phyloP scores from a whole-genome alignment of 371 early-diverging fungal species.

The Mortierella sp. region DNA sequence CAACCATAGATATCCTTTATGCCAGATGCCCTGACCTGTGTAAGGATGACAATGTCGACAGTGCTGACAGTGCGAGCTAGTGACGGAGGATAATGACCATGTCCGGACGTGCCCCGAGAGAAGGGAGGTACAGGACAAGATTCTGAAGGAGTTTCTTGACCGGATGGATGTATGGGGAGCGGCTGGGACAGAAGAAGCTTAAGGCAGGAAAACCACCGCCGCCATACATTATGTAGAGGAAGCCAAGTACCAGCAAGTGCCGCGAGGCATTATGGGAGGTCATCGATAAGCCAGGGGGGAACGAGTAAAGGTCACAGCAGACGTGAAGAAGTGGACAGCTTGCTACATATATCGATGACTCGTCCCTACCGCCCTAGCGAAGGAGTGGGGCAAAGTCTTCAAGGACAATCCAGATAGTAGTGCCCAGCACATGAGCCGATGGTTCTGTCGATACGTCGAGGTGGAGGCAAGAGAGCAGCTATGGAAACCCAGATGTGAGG shows the following conservation, averaged over 20 bases:
- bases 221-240: background rate
- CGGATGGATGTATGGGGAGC: background rate
- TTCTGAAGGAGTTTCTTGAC: background rate
- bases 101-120: background rate
- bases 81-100: background rate
- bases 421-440: background rate
- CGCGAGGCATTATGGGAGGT: too few relatives aligned
- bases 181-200: background rate
- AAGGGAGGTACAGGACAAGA: background rate
- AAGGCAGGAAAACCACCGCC: background rate
- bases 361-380: background rate
- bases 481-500: background rate
- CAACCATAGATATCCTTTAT: background rate
- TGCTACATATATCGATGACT: background rate
- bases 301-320: background rate
- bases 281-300: too few relatives aligned
- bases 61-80: background rate
- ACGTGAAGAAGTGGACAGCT: background rate
- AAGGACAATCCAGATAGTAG: background rate
- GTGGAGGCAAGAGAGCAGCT: background rate
- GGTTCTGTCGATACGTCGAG: background rate
- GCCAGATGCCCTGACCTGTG: background rate
- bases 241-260: background rate
- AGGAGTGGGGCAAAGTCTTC: background rate
- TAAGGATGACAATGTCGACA: conserved; percentile 8